Base-by-base conservation (phyloP, 306 rosid genomes). In the Benincasa hispida region DNA sequence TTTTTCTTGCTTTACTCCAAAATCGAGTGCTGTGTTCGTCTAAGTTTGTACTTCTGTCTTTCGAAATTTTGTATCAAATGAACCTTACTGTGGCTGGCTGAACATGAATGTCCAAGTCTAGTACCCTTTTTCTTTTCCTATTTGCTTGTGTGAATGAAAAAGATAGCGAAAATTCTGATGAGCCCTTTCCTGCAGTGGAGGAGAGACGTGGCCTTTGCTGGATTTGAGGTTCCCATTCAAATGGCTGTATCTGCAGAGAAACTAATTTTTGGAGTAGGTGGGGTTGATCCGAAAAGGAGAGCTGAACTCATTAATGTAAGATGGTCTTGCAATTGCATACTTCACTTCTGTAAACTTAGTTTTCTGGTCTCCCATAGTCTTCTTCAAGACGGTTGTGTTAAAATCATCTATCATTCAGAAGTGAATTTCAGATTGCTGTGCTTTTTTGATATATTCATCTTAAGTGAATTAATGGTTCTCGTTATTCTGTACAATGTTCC, bases 141-240 rank as follows among this genome's bases (percentile, higher is more conserved):
- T 53, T 18, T 8, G 27, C 56, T 80, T 10, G 5, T 34, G 47
- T 72, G 45, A 17, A 37, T n/a, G 8, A 53, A 39, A 27, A 66
- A 39, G 53, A 39, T 10, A 1, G 30, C 30, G 53, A 39, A 37
- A 39, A 11, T 77, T 10, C 59, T 67, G n/a, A 39, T 37, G 30
- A 14, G 5, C 51, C 37, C 53, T 39, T 19, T 50, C 48, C 50
- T 67, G 76, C 82, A 92, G 96, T 94, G 98, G 98, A 84, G 90
- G 82, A 81, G 97, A 50, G 98, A 94, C 50, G 96, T 94, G 80
- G 98, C 98, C 39, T 91, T 91, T 79, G 97, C 98, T 5, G 97
- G 98, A 45, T 93, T 88, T 76, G 98, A 87, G 4, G 91, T 94
- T 84, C 86, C 97, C 34, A 90, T 94, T 51, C 98, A 94, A 66